Evolutionary conservation across 208 protist genomes (phyloP).

Genomic region (Zelonia costaricensis): DNA sequence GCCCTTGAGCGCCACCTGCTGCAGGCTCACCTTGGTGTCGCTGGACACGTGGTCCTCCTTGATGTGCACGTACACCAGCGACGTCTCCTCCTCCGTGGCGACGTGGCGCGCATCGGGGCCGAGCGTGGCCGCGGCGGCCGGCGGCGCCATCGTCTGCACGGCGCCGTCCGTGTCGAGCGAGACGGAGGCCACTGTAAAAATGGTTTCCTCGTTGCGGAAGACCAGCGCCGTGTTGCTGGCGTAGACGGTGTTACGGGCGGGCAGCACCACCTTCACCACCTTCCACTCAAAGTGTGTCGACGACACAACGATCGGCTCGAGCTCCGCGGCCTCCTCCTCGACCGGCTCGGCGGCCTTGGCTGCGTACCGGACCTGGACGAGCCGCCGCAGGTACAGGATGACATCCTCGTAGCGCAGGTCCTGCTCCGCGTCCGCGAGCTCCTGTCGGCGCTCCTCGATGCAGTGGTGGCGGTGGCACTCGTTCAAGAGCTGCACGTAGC

Average conservation of each 20-base stretch:
- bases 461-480: constrained; percentile 53
- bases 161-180: constrained; percentile 25
- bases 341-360: background rate
- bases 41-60: constrained; percentile 8
- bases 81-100: constrained; percentile 8
- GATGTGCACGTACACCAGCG: constrained; percentile 22
- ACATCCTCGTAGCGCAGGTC: constrained; percentile 80
- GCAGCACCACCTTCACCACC: constrained; percentile 38
- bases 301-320: constrained; percentile 20
- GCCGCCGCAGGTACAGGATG: constrained; percentile 56
- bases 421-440: constrained; percentile 67
- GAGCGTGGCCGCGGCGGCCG: constrained; percentile 10
- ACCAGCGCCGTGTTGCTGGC: constrained; percentile 25
- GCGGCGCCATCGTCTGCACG: constrained; percentile 16
- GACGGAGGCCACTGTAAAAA: constrained; percentile 31
- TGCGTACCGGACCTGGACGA: constrained; percentile 49
- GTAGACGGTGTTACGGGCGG: constrained; percentile 31
- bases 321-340: background rate
- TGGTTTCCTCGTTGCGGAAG: constrained; percentile 34
- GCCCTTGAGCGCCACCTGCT: constrained; percentile 14
- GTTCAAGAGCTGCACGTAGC: constrained; percentile 74
- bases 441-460: constrained; percentile 39
- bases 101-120: constrained; percentile 16
- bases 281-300: constrained; percentile 54
- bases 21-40: constrained; percentile 17